Evolutionary conservation across 129 eudicot genomes (phyloP).

Genomic region (Deinandra increscens): DNA sequence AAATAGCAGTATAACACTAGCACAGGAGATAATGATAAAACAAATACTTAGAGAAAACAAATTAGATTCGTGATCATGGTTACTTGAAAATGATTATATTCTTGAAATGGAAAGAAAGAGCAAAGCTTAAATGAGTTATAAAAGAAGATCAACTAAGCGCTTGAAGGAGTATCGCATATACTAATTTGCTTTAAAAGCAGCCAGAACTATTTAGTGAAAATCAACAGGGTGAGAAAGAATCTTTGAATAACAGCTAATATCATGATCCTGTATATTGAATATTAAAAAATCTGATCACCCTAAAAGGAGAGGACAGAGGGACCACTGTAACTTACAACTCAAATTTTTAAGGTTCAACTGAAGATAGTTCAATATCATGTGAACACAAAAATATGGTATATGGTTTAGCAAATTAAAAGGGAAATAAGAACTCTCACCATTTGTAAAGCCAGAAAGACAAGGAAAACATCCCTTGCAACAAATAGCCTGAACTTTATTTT

Average conservation of each 20-base stretch:
- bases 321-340: constrained; percentile 1
- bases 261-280: background rate
- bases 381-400: background rate
- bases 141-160: background rate
- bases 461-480: constrained; percentile 84
- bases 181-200: background rate
- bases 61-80: constrained; percentile 1
- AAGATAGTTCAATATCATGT: constrained; percentile 6
- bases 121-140: background rate
- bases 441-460: constrained; percentile 82
- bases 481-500: constrained; percentile 78
- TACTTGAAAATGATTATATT: background rate
- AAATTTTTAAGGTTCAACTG: constrained; percentile 4
- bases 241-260: background rate
- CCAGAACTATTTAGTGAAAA: background rate
- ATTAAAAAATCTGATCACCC: background rate
- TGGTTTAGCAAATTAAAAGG: background rate
- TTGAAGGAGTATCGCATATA: background rate
- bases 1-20: background rate
- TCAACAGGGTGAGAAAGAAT: background rate
- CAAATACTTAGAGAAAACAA: background rate
- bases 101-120: background rate
- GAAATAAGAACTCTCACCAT: constrained; percentile 41
- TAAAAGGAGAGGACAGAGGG: constrained; percentile 12
- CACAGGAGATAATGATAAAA: background rate